These are phyloP conservation scores for Lactarius evosmus DNA, from an alignment of 768 basidiomycete species.

Conservation along the genomic window DNA sequence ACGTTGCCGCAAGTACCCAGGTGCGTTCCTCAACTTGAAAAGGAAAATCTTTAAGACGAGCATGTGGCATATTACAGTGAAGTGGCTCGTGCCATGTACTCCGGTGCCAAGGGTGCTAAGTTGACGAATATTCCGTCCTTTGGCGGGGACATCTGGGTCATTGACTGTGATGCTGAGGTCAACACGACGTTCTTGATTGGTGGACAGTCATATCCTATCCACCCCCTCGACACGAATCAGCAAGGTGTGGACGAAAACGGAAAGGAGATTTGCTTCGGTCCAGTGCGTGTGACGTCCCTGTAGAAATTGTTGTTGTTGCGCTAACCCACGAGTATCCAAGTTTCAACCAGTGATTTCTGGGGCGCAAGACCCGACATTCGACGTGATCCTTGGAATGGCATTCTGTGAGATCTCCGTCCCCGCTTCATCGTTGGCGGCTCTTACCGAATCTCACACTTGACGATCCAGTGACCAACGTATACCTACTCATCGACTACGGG, in stretches of 20 bases:
- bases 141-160: slow-evolving; percentile 51
- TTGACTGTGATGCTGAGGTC: slow-evolving; percentile 62
- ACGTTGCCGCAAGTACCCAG: slow-evolving; percentile 58
- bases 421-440: background rate
- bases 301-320: background rate
- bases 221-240: slow-evolving; percentile 57
- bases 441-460: background rate
- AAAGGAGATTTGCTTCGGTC: slow-evolving; percentile 37
- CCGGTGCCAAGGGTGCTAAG: slow-evolving; percentile 49
- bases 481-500: slow-evolving; percentile 61
- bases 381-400: slow-evolving; percentile 70
- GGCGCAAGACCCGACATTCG: slow-evolving; percentile 50
- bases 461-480: slow-evolving; percentile 58
- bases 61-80: slow-evolving; percentile 33
- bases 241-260: slow-evolving; percentile 36
- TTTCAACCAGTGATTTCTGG: slow-evolving; percentile 63
- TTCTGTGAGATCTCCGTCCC: slow-evolving; percentile 43
- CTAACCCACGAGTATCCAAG: slow-evolving; percentile 35
- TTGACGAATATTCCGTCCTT: slow-evolving; percentile 38
- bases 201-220: slow-evolving; percentile 54
- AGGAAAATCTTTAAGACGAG: background rate
- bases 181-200: slow-evolving; percentile 64
- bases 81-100: slow-evolving; percentile 61
- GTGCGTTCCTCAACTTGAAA: slow-evolving; percentile 31
- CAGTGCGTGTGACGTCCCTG: slow-evolving; percentile 22